These are phyloP conservation scores for Boletus vermiculosoides DNA, from an alignment of 768 basidiomycete genomes.

Conservation along the genomic window DNA sequence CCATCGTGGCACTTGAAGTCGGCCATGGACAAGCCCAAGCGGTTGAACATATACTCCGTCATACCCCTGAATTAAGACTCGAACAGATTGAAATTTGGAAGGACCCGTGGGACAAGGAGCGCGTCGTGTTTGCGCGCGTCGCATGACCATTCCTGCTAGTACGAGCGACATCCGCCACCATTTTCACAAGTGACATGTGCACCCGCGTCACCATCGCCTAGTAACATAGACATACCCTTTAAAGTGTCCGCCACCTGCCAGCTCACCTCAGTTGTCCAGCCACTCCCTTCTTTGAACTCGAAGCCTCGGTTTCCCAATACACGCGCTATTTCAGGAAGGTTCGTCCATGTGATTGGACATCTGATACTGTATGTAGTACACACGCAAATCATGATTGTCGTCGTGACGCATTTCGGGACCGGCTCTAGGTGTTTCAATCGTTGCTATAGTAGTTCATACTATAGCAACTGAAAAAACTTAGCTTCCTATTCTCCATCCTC, in stretches of 20 bases:
- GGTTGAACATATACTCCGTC: conserved; percentile 58
- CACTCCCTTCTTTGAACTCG: conserved; percentile 1
- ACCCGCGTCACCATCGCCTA: conserved; percentile 11
- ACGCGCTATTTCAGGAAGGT: conserved; percentile 1
- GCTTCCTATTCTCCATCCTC: neutral
- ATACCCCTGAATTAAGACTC: conserved; percentile 41
- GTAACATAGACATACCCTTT: conserved; percentile 15
- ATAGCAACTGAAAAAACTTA: neutral
- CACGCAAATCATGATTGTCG: conserved; percentile 16
- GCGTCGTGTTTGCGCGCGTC: conserved; percentile 63
- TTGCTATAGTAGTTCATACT: conserved; percentile 19
- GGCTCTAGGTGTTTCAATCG: conserved; percentile 13
- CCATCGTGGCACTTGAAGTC: conserved; percentile 74
- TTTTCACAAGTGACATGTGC: neutral
- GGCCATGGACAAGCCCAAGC: conserved; percentile 67
- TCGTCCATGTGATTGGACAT: neutral
- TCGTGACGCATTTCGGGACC: neutral
- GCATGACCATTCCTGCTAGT: conserved; percentile 25
- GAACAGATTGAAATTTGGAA: conserved; percentile 61
- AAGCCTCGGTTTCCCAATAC: conserved; percentile 7
- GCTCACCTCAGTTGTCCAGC: conserved; percentile 13
- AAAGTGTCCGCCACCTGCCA: conserved; percentile 7
- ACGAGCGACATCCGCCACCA: neutral
- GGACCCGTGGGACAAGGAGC: conserved; percentile 76
- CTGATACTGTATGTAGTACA: neutral